Percentiles rank a stretch among this genome's conserved stretches.
Conservation (phyloP, 2,329 filamentous ascomycete species). For the Pseudocercospora fuligena region DNA sequence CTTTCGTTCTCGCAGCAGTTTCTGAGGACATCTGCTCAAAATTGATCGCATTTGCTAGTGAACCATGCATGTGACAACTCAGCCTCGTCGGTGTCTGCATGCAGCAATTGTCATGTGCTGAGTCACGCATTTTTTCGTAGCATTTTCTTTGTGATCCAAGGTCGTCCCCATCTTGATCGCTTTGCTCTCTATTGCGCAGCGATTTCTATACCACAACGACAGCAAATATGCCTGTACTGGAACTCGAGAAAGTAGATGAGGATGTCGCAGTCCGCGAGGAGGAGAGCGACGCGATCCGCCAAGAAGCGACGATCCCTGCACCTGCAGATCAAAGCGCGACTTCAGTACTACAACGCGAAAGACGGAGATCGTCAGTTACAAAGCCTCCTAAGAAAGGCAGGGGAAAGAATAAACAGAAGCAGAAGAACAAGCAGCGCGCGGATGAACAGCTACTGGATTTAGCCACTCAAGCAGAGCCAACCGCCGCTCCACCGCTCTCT, state of each 20-base stretch:
- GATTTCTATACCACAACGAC: neutral
- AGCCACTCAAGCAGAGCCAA: neutral
- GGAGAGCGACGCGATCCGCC: neutral
- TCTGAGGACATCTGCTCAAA: no score
- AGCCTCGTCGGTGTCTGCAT: neutral
- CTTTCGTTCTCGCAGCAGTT: no score
- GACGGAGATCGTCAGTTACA: slow-evolving; percentile 20
- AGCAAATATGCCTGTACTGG: neutral
- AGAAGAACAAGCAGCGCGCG: slow-evolving; percentile 14
- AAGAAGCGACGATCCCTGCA: slow-evolving; percentile 5
- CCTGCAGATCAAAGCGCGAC: neutral
- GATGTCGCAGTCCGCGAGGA: neutral
- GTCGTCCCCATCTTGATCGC: neutral
- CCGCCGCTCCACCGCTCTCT: neutral
- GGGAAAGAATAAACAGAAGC: slow-evolving; percentile 11
- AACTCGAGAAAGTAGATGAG: neutral
- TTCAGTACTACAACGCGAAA: slow-evolving; percentile 11
- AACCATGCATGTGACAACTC: neutral
- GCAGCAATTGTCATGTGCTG: neutral
- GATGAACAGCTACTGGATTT: neutral
- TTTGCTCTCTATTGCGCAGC: neutral
- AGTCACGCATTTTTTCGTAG: neutral
- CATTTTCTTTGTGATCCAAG: neutral
- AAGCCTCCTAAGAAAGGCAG: slow-evolving; percentile 14
- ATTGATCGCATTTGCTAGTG: neutral